A percentile compares a stretch with the other conserved stretches of the same genome.
Evolutionary conservation across 139 green algal species (phyloP).

Genomic region (Coccomyxa sp.): DNA sequence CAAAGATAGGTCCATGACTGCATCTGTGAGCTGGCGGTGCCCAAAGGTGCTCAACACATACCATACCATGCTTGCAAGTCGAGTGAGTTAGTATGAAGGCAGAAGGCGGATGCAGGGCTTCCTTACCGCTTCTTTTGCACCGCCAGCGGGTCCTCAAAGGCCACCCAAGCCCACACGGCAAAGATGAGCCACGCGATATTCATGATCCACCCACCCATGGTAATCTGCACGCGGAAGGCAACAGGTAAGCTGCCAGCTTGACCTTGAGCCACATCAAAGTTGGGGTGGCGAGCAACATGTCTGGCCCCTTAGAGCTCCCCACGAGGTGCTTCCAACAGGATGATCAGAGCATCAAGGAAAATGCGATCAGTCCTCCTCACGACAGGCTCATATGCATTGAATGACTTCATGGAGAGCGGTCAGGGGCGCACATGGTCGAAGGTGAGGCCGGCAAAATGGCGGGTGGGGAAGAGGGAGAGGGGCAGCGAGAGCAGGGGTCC

Average conservation of each 20-base stretch:
- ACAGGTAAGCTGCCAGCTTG: too few relatives aligned
- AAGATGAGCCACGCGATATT: constrained; percentile 36
- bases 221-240: constrained; percentile 33
- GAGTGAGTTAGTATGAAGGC: too few relatives aligned
- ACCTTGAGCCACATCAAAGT: too few relatives aligned
- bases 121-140: neutral
- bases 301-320: too few relatives aligned
- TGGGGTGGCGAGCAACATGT: too few relatives aligned
- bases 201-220: constrained; percentile 43
- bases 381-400: neutral
- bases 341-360: neutral
- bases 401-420: neutral
- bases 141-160: constrained; percentile 34
- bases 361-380: neutral
- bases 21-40: too few relatives aligned
- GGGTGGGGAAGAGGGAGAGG: constrained; percentile 26
- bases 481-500: constrained; percentile 47
- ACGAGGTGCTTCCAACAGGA: too few relatives aligned
- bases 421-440: constrained; percentile 21
- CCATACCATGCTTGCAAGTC: too few relatives aligned
- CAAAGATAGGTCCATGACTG: too few relatives aligned
- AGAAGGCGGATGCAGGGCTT: too few relatives aligned
- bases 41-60: too few relatives aligned
- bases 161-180: constrained; percentile 13
- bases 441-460: constrained; percentile 18